Base-by-base conservation (phyloP, 2,329 filamentous ascomycete species). In the Fusarium virguliforme region DNA sequence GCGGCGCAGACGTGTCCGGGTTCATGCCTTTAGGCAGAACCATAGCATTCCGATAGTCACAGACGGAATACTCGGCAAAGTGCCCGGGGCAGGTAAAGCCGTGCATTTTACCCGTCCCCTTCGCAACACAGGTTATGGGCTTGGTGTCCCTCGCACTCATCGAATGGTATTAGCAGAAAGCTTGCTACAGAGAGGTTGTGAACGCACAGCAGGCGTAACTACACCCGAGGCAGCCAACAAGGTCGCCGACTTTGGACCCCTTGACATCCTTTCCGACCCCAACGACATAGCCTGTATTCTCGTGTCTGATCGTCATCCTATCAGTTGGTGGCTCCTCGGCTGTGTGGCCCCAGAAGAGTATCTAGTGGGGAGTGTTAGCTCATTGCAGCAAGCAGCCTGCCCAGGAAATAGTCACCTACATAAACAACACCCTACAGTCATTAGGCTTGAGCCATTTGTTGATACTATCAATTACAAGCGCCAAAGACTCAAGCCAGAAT, bases 11-110 rank as follows among this genome's bases (percentile, higher is more conserved):
- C 76, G 61, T 35, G 28, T 70, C 62, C n/a, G 68, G 57, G 28
- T 65, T 63, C 68, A 57, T 68, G 77, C 48, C 76, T 37, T 81
- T 73, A 22, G 83, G 82, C 3, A 85, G 75, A 46, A 80, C 76
- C 6, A 83, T 77, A 0, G 81, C 81, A 73, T 83, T 84, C 69
- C 81, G 81, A 73, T 81, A 83, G 67, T 85, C 83, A 7, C 84
- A 81, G 1, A 83, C 74, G 2, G 81, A 81, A 71, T 86, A 86
- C 73, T 86, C 83, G 22, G 81, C 79, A 63, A 86, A 86, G 70
- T 80, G 85, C 1, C 85, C 85, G 67, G 84, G 81, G 0, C 74
- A 78, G 0, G 74, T 78, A 43, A 86, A 83, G 5, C 85, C 85
- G 50, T 82, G 80, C 22, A 85, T 74, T 37, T 78, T 75, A n/a